Evolutionary conservation across 2,329 filamentous ascomycete genomes (phyloP).

Genomic region (Botrytis galanthina): DNA sequence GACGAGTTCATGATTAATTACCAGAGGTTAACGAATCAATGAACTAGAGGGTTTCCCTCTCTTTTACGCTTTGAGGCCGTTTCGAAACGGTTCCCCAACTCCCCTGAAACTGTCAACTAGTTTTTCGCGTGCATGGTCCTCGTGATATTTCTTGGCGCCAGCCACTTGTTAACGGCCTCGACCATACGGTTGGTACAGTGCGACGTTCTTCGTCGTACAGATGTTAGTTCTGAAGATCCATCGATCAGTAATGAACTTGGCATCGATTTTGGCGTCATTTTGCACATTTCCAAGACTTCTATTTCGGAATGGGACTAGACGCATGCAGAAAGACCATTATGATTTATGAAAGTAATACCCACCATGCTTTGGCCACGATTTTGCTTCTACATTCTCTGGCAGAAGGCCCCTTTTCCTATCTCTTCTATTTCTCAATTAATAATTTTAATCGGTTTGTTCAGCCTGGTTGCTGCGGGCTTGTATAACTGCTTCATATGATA

Average conservation of each 20-base stretch:
- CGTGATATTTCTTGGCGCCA: constrained; percentile 3
- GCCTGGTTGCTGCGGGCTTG: constrained; percentile 16
- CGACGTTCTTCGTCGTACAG: background rate
- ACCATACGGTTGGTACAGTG: background rate
- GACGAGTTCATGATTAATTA: background rate
- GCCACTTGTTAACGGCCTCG: background rate
- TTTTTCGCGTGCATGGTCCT: background rate
- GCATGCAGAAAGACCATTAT: background rate
- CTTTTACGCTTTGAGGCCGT: constrained; percentile 7
- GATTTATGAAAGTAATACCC: constrained; percentile 16
- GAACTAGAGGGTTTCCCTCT: background rate
- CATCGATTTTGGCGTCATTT: constrained; percentile 3
- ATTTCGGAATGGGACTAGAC: background rate
- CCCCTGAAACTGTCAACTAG: constrained; percentile 10
- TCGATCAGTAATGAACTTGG: constrained; percentile 13
- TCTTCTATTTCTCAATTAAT: background rate
- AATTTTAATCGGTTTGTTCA: background rate
- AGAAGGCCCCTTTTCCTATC: background rate
- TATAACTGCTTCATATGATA: background rate
- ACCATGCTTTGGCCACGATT: background rate
- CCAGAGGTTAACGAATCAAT: background rate
- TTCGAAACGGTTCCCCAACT: constrained; percentile 14
- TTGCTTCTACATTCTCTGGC: constrained; percentile 9
- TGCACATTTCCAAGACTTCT: background rate
- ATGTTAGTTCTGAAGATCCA: background rate